Conservation (phyloP, 257 asterid species). For the Fraxinus pennsylvanica region DNA sequence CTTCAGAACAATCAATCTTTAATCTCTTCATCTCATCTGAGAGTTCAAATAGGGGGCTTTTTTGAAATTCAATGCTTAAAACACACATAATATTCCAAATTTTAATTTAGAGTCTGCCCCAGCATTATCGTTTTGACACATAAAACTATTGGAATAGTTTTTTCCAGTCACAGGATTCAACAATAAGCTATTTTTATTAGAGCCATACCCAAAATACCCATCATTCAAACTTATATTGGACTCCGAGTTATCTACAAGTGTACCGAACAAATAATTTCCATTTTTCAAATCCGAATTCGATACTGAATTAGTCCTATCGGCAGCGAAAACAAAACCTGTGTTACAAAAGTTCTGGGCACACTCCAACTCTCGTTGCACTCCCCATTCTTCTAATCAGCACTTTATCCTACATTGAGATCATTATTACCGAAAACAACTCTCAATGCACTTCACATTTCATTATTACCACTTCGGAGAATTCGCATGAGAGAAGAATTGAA, state of each 20-base stretch:
- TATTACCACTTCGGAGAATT: too few relatives aligned
- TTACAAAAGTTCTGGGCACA: conserved; percentile 8
- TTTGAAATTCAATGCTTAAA: conserved; percentile 37
- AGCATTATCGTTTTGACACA: conserved; percentile 15
- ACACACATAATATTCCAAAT: conserved; percentile 25
- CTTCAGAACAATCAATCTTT: conserved; percentile 36
- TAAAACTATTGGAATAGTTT: conserved; percentile 21
- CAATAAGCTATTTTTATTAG: conserved; percentile 26
- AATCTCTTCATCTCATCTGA: conserved; percentile 56
- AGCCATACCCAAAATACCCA: conserved; percentile 27
- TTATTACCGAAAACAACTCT: neutral
- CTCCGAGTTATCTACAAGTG: conserved; percentile 20
- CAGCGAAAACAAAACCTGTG: conserved; percentile 26
- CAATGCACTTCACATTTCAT: too few relatives aligned
- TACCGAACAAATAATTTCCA: conserved; percentile 29
- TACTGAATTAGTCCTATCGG: conserved; percentile 24
- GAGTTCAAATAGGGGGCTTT: conserved; percentile 39
- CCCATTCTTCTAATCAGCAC: conserved; percentile 26
- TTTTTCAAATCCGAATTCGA: conserved; percentile 24
- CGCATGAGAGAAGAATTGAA: too few relatives aligned
- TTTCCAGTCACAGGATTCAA: conserved; percentile 25
- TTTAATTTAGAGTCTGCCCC: conserved; percentile 30
- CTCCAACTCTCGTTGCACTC: conserved; percentile 15
- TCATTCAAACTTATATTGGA: conserved; percentile 13
- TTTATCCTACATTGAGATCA: conserved; percentile 20